Evolutionary conservation across 2,329 filamentous ascomycete species (phyloP), one percentile per base, ranked within the genome.

Genomic region (Septoria petroselini): DNA sequence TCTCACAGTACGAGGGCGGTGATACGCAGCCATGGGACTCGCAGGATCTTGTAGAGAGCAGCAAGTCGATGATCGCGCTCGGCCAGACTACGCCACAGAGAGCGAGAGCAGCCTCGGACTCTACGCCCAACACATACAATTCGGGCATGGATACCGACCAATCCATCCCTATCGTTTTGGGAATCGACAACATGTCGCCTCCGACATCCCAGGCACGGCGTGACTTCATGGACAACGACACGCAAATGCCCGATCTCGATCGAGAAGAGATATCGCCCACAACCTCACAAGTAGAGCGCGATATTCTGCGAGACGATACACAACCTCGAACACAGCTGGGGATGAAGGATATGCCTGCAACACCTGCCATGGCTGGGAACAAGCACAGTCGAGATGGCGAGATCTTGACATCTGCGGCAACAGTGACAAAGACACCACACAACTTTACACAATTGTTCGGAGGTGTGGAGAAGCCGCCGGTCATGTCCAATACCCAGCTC

Each of bases 1-100:
- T 74, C 53, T 47, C 58, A 18, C 69, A 61, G 27, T 69, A 62
- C 39, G 57, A 54, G 12, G 65, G 66, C 41, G 73, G 72, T 41
- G 73, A 76, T 53, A 76, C 74, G 1, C 74, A 76, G 62, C 67
- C 69, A 18, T 66, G 67, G 58, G 71, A 73, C 46, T 73, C 72
- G 45, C 73, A 76, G 55, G 45, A 48, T 6, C 23, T 53, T 12
- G 27, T 41, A 7, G 69, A 75, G 38, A 72, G 62, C 52, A 68
- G 65, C 9, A 71, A 70, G 37, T 71, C 68, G 33, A 63, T 63
- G 44, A 41, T 49, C n/a, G 44, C 31, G 38, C 37, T 25, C 17
- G 30, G 41, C 15, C 38, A 44, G 34, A 29, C 30, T n/a, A 52
- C 48, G 7, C 42, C 48, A 31, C 44, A 45, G 33, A 42, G 35